Evolutionary conservation across 441 rosid species (phyloP).

Genomic region (Erodium moschatum): DNA sequence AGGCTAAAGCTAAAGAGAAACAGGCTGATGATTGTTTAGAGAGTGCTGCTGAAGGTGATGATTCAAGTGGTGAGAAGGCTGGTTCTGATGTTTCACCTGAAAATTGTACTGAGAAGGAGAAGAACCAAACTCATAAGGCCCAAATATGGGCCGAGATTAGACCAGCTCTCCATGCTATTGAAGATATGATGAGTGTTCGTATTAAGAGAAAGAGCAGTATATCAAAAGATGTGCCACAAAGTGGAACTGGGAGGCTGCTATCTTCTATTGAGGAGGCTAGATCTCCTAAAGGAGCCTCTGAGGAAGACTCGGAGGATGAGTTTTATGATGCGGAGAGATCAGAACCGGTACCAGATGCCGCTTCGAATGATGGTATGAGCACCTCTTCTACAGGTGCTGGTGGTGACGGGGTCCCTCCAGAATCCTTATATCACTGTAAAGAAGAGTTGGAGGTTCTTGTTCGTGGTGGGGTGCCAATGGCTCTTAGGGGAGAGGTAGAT

Average conservation of each 20-base stretch:
- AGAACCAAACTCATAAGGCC: constrained; percentile 38
- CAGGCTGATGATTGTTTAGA: constrained; percentile 28
- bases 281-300: constrained; percentile 54
- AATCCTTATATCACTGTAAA: constrained; percentile 60
- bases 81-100: constrained; percentile 32
- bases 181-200: constrained; percentile 77
- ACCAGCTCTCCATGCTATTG: constrained; percentile 59
- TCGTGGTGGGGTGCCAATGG: constrained; percentile 98
- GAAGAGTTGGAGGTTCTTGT: constrained; percentile 96
- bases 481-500: constrained; percentile 93
- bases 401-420: constrained; percentile 32
- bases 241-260: constrained; percentile 34
- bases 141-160: constrained; percentile 81
- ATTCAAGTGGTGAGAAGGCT: constrained; percentile 29
- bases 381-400: constrained; percentile 32
- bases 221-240: constrained; percentile 39
- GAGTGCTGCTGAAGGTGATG: constrained; percentile 35
- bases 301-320: constrained; percentile 92
- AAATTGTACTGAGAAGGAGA: constrained; percentile 31
- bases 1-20: constrained; percentile 22
- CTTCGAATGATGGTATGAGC: constrained; percentile 37
- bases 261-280: constrained; percentile 47
- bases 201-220: constrained; percentile 48
- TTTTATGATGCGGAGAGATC: constrained; percentile 93
- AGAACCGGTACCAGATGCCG: constrained; percentile 54